Conservation (phyloP, 768 basidiomycete species). For the Collybiopsis luxurians region DNA sequence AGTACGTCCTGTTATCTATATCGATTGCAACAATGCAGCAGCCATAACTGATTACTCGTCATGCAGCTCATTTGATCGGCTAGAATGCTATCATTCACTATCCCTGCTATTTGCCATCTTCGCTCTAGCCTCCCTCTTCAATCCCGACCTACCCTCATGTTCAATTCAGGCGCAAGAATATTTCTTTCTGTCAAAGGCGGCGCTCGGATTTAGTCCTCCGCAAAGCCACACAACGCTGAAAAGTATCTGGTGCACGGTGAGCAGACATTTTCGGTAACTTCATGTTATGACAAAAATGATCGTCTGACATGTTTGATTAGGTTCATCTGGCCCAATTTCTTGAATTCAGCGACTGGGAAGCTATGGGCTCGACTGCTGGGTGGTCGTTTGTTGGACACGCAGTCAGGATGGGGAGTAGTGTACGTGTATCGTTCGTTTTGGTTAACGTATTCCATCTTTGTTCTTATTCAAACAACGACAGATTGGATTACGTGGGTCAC, state of each 20-base stretch:
- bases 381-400: conserved; percentile 62
- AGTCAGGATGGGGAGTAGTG: conserved; percentile 57
- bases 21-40: background rate
- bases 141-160: conserved; percentile 44
- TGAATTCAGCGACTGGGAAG: conserved; percentile 52
- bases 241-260: conserved; percentile 1
- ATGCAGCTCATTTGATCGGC: conserved; percentile 34
- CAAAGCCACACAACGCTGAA: conserved; percentile 11
- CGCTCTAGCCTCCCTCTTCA: conserved; percentile 63
- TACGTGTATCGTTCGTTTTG: conserved; percentile 28
- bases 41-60: background rate
- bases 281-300: background rate
- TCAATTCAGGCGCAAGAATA: conserved; percentile 59
- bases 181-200: conserved; percentile 54
- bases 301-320: conserved; percentile 15
- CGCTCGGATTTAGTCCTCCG: conserved; percentile 47
- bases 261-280: background rate
- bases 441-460: background rate
- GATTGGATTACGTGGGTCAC: conserved; percentile 54
- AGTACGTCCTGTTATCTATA: background rate
- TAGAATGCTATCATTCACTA: conserved; percentile 48
- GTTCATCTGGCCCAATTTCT: conserved; percentile 49
- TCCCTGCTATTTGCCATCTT: conserved; percentile 66
- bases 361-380: conserved; percentile 40
- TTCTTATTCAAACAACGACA: conserved; percentile 13